Base-by-base conservation (phyloP, 108 stramenopile species). In the Pseudonitzschia multiseries region DNA sequence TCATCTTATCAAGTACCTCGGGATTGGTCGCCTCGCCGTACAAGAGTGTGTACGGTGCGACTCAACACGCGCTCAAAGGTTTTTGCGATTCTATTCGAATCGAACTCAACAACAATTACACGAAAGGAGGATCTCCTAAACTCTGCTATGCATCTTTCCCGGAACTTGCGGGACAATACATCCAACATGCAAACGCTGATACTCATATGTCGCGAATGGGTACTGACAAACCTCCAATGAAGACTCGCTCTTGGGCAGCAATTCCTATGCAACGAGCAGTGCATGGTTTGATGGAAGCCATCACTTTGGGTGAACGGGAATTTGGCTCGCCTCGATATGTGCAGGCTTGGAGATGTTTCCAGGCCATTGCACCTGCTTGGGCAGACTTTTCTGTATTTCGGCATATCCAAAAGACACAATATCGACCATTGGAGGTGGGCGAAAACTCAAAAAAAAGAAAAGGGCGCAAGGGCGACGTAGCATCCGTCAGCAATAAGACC, bases 11-110 rank as follows among this genome's bases (percentile, higher is more conserved):
- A 12, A 66, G 69, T 59, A 71, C 70, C 1, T 70, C 76, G 6
- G 76, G 76, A 17, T 26, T 71, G 42, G 43, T 77, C 20, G 76
- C 65, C 18, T 70, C 70, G 20, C 76, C 76, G 18, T 77, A 77
- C 63, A 70, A 67, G 44, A 71, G 70, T 50, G 70, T 77, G 51
- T 77, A 61, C 60, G 63, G 70, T 71, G 70, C 76, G 4, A 67
- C 76, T 29, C 69, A 77, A 59, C 76, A 77, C 52, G 76, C 76
- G 5, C 36, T 77, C 32, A 67, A 70, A 8, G 76, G 76, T 15
- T 77, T 77, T 31, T 65, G 62, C 54, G 69, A 77, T 51, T 54
- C 76, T 1, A 50, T 77, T 8, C 69, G 76, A 22, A 77, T 77
- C n/a, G 76, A 77, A 63, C 56, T 77, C 32, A 71, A 57, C 36